phyloP scores from a whole-genome alignment of 2,329 filamentous ascomycete genomes.

The Thielaviopsis populi region DNA sequence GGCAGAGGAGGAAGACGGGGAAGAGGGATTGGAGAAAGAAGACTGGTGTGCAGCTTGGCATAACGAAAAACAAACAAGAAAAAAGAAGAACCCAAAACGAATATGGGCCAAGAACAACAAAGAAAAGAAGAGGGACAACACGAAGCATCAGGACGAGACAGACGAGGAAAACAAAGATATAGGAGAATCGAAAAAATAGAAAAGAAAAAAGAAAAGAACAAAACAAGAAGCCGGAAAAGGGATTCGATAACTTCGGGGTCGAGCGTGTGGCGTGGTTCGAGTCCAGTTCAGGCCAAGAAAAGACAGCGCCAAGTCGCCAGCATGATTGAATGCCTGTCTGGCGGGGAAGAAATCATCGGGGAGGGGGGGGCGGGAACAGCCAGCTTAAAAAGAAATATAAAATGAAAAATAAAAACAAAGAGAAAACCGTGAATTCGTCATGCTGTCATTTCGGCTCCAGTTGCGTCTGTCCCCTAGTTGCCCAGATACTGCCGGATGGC shows the following conservation, averaged over 20 bases:
- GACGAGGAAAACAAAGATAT: too few species aligned
- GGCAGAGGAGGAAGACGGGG: not conserved
- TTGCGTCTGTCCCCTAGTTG: conserved; percentile 28
- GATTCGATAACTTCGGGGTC: not conserved
- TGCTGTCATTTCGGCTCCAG: not conserved
- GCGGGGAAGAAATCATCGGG: too few species aligned
- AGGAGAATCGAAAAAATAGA: too few species aligned
- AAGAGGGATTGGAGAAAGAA: not conserved
- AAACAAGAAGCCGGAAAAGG: conserved; percentile 6
- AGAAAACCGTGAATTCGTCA: not conserved
- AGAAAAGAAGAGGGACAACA: not conserved
- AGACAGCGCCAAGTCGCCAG: not conserved
- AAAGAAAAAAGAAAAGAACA: conserved; percentile 8
- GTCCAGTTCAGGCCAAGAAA: not conserved
- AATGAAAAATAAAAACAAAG: not conserved
- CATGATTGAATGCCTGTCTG: not conserved
- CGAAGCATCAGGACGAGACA: not conserved
- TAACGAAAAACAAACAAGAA: too few species aligned
- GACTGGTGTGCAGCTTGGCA: not conserved
- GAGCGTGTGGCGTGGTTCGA: not conserved
- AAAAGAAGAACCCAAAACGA: not conserved
- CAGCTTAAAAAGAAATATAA: not conserved
- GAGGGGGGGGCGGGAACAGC: not conserved
- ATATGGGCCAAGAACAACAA: not conserved
- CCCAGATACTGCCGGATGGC: conserved; percentile 50